These are phyloP conservation scores for Cucumis sativus DNA, from an alignment of 306 rosid genomes.

Conservation along the genomic window DNA sequence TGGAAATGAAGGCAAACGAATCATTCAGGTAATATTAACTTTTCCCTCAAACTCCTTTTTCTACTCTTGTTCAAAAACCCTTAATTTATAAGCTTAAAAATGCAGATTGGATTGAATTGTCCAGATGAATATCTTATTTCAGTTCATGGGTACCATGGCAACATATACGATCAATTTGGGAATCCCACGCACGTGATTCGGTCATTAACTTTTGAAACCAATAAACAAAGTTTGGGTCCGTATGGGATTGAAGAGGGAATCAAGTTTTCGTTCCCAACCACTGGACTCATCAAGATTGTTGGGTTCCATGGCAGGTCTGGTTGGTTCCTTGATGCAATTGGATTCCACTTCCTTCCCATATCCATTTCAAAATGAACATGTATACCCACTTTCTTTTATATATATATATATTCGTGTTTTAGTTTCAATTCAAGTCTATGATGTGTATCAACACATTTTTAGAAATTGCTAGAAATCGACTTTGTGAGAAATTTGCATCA, in stretches of 20 bases:
- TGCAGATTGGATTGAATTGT: not conserved
- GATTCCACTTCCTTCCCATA: not conserved
- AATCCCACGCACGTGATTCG: not conserved
- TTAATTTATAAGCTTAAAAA: too few relatives aligned
- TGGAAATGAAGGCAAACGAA: not conserved
- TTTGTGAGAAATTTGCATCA: too few relatives aligned
- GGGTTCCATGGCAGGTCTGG: not conserved
- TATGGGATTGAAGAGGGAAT: not conserved
- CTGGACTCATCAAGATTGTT: not conserved
- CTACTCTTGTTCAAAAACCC: too few relatives aligned
- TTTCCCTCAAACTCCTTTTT: too few relatives aligned
- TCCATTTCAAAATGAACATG: not conserved
- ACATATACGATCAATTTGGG: not conserved
- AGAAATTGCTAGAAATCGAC: too few relatives aligned
- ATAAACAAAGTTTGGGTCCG: not conserved
- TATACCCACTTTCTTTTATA: too few relatives aligned
- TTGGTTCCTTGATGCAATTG: not conserved
- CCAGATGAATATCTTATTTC: not conserved
- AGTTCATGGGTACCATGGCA: not conserved
- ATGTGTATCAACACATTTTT: too few relatives aligned
- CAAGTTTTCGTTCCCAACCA: not conserved
- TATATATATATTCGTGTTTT: too few relatives aligned
- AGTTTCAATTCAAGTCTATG: too few relatives aligned
- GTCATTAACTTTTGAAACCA: not conserved
- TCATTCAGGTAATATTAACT: not conserved